Evolutionary conservation across 2,329 filamentous ascomycete species (phyloP).

Genomic region (Emergomyces pasteurianus): DNA sequence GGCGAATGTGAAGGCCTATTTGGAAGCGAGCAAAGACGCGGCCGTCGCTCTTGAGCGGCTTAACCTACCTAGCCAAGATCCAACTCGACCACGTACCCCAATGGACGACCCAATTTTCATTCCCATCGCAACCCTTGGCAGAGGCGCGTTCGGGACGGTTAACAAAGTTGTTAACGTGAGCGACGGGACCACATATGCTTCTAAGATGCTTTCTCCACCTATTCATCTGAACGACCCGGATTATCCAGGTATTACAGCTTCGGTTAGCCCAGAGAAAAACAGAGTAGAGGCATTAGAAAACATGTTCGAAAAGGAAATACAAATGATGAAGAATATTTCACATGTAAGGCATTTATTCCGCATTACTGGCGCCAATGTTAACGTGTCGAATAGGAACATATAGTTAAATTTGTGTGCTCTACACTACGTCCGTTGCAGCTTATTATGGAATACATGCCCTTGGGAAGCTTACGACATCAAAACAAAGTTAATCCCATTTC

Average conservation of each 20-base stretch:
- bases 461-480: neutral
- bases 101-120: conserved; percentile 7
- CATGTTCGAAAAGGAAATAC: conserved; percentile 3
- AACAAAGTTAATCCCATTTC: neutral
- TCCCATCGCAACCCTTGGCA: neutral
- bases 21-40: neutral
- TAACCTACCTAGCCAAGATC: neutral
- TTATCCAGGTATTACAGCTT: too few relatives aligned
- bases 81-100: conserved; percentile 1
- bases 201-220: conserved; percentile 3
- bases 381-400: conserved; percentile 6
- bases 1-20: conserved; percentile 2
- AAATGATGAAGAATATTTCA: conserved; percentile 7
- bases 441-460: conserved; percentile 6
- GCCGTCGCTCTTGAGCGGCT: neutral
- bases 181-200: conserved; percentile 8
- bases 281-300: neutral
- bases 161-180: conserved; percentile 5
- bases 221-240: neutral
- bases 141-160: conserved; percentile 7
- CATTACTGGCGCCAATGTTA: neutral
- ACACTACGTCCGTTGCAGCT: neutral
- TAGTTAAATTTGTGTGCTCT: conserved; percentile 6
- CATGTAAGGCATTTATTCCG: conserved; percentile 5
- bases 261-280: neutral